Percentiles rank a stretch among this genome's conserved stretches.
These are phyloP conservation scores for Calonectria fujianensis DNA, from an alignment of 2,329 filamentous ascomycete genomes.

Conservation along the genomic window DNA sequence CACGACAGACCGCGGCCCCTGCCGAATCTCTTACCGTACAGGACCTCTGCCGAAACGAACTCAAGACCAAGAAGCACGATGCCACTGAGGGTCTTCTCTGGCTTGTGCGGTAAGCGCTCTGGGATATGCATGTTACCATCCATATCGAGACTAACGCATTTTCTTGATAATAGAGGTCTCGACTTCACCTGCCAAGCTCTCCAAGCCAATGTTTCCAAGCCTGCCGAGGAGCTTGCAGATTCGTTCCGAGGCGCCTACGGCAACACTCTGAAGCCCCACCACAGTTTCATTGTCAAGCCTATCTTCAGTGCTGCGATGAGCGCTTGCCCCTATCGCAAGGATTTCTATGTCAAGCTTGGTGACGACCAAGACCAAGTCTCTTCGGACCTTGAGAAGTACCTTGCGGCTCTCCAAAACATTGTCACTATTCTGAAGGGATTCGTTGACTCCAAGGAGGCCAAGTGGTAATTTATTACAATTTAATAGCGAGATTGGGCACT, in stretches of 20 bases:
- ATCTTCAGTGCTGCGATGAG: constrained; percentile 95
- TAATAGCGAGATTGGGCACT: constrained; percentile 24
- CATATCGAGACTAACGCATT: constrained; percentile 1
- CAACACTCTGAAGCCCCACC: constrained; percentile 91
- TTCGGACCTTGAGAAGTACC: constrained; percentile 80
- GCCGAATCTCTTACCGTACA: constrained; percentile 89
- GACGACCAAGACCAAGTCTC: constrained; percentile 78
- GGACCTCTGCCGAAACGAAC: constrained; percentile 88
- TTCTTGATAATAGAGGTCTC: constrained; percentile 79
- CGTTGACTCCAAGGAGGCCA: constrained; percentile 73
- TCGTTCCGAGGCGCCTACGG: constrained; percentile 93
- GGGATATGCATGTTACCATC: too few relatives aligned
- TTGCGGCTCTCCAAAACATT: constrained; percentile 85
- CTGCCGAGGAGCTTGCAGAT: constrained; percentile 83
- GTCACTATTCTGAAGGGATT: constrained; percentile 84
- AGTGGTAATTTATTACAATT: constrained; percentile 68
- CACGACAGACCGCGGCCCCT: constrained; percentile 86
- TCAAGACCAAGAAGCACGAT: constrained; percentile 90
- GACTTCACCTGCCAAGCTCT: constrained; percentile 95
- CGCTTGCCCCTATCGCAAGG: constrained; percentile 92
- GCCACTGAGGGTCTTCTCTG: constrained; percentile 94
- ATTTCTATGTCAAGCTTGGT: constrained; percentile 94
- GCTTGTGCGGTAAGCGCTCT: constrained; percentile 83
- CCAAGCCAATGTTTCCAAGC: constrained; percentile 82
- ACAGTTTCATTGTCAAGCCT: constrained; percentile 92